Conservation (phyloP, 73 alveolate genomes). For the Halteria grandinella region DNA sequence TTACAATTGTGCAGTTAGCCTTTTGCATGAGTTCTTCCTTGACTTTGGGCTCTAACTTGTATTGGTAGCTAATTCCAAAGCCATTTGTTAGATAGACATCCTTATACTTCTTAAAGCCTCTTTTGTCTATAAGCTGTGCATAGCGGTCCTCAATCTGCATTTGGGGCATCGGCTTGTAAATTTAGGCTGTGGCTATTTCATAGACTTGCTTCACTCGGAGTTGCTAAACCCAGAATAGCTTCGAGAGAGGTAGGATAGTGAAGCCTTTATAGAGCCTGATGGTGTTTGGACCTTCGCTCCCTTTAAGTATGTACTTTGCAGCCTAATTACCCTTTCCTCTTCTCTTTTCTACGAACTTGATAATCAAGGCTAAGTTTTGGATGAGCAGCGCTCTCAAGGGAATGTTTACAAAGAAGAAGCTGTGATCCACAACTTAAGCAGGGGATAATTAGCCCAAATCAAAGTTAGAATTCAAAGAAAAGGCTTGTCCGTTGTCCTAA, state of each 20-base stretch:
- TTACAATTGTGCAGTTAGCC: background rate
- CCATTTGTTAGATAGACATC: conserved; percentile 20
- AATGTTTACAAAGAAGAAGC: conserved; percentile 12
- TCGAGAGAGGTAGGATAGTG: conserved; percentile 34
- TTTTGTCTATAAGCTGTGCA: conserved; percentile 23
- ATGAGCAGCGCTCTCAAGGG: conserved; percentile 19
- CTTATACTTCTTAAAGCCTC: conserved; percentile 38
- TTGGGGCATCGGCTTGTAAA: conserved; percentile 1
- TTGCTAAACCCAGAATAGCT: conserved; percentile 30
- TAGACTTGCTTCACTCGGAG: background rate
- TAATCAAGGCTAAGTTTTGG: conserved; percentile 18
- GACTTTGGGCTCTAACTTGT: conserved; percentile 23
- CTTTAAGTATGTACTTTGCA: background rate
- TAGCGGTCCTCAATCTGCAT: conserved; percentile 36
- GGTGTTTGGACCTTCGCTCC: conserved; percentile 19
- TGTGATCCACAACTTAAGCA: too few relatives aligned
- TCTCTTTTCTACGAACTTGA: conserved; percentile 19
- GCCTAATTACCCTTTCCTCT: background rate
- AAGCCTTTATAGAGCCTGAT: conserved; percentile 28
- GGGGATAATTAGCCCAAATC: too few relatives aligned
- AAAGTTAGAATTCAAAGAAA: too few relatives aligned
- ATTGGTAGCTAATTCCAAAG: conserved; percentile 4
- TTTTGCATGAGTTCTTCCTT: background rate
- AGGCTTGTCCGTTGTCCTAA: too few relatives aligned
- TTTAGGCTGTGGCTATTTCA: conserved; percentile 31